Base-by-base conservation (phyloP, 805 yeast genomes). In the Cyberlindnera mississippiensis region DNA sequence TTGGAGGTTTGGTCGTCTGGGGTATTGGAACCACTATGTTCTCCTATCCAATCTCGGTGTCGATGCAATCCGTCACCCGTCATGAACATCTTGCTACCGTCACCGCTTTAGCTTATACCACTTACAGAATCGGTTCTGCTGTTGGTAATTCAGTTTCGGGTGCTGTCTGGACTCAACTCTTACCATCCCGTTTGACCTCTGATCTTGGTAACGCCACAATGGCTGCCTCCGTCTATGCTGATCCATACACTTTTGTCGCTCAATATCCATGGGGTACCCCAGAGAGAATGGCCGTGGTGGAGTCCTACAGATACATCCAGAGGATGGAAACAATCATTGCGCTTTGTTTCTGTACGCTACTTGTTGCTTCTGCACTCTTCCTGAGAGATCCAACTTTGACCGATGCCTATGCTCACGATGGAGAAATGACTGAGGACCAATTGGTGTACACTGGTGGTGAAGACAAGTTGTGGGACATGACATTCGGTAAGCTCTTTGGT, bases 1-100 rank as follows among this genome's bases (percentile, higher is more conserved):
- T 84, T 56, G 87, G 82, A 24, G 76, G 79, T n/a, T 68, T 76
- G 46, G 72, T 78, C 52, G 61, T 82, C 10, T 62, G 79, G 55
- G 89, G 89, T 53, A 68, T 82, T 43, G 88, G 86, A 51, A 82
- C 85, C 30, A 84, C 85, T 4, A 72, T 81, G 63, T 80, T 81
- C 67, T 73, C 85, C 8, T 82, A 80, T 53, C 75, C 85, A n/a
- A 69, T 78, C 15, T 82, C 76, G 53, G 82, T 78, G 4, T 74
- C 84, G 15, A 71, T 80, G 44, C 81, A 78, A 55, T 63, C 84
- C 2, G 68, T 73, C 38, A 73, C 80, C 20, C 71, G 70, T 42
- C 90, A 83, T 59, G 85, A 80, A 57, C 69, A 76, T 62, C 73
- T 84, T 80, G 86, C 87, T 6, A 71, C 77, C 29, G 74, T 78